Percentiles rank a stretch among this genome's conserved stretches.
phyloP scores from a whole-genome alignment of 768 basidiomycete species.

The Boletus subparvulus region DNA sequence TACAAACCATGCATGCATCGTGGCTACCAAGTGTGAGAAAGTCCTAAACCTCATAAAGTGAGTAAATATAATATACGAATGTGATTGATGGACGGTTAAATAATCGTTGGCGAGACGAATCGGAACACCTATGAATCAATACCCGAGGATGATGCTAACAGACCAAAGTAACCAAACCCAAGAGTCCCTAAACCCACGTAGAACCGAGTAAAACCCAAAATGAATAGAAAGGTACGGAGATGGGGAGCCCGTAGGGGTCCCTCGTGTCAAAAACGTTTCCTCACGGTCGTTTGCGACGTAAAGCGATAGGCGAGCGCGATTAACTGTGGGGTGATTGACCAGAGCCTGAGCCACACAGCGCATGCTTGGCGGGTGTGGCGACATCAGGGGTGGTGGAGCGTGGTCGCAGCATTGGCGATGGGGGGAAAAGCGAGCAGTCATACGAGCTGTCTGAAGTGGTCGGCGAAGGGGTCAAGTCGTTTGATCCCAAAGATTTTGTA shows the following conservation, averaged over 20 bases:
- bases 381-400: constrained; percentile 19
- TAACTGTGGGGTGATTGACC: constrained; percentile 17
- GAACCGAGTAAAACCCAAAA: constrained; percentile 19
- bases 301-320: constrained; percentile 14
- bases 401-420: constrained; percentile 25
- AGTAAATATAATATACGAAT: constrained; percentile 17
- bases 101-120: background rate
- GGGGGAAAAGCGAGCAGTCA: constrained; percentile 8
- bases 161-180: background rate
- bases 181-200: constrained; percentile 10
- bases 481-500: constrained; percentile 15
- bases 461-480: constrained; percentile 16
- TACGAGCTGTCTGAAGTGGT: constrained; percentile 24
- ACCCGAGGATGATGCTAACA: constrained; percentile 4
- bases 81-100: constrained; percentile 18
- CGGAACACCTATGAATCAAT: constrained; percentile 5
- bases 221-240: constrained; percentile 10
- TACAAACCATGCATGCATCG: constrained; percentile 14
- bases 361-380: constrained; percentile 2
- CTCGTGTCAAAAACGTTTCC: constrained; percentile 28
- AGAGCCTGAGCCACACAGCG: constrained; percentile 6
- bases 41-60: constrained; percentile 17
- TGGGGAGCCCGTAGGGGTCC: constrained; percentile 4
- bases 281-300: constrained; percentile 22
- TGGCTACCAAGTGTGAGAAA: constrained; percentile 6